A percentile compares a stretch with the other conserved stretches of the same genome.
phyloP scores from a whole-genome alignment of 805 yeast genomes.

The Wickerhamiella australiensis region DNA sequence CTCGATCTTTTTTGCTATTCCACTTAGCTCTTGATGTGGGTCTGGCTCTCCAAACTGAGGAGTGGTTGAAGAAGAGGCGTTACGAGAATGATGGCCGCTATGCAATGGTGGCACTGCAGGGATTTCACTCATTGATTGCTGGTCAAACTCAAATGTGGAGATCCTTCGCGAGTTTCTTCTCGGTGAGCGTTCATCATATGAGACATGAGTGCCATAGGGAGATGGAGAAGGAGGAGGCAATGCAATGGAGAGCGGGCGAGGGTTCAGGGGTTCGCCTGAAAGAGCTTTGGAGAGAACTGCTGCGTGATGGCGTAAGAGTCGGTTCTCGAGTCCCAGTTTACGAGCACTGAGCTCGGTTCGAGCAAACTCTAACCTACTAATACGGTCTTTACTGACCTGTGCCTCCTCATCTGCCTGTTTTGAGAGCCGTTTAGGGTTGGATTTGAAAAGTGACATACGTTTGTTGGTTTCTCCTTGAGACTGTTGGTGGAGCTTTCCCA shows the following conservation, averaged over 20 bases:
- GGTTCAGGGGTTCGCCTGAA: conserved; percentile 17
- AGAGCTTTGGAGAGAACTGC: conserved; percentile 20
- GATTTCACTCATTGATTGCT: background rate
- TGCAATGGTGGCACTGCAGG: conserved; percentile 5
- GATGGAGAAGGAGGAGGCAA: background rate
- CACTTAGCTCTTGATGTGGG: conserved; percentile 12
- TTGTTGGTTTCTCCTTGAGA: conserved; percentile 4
- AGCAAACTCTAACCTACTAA: conserved; percentile 15
- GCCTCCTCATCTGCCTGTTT: conserved; percentile 23
- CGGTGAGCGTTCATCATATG: conserved; percentile 5
- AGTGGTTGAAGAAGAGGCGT: background rate
- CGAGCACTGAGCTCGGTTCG: conserved; percentile 14
- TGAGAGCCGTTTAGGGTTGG: conserved; percentile 17
- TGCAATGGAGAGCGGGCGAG: conserved; percentile 13
- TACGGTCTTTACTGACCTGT: conserved; percentile 14
- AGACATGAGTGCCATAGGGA: background rate
- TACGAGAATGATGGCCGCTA: conserved; percentile 6
- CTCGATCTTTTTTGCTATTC: conserved; percentile 13
- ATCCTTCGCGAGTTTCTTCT: background rate
- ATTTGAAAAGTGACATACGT: background rate
- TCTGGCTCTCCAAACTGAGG: background rate
- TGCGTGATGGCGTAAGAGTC: conserved; percentile 20
- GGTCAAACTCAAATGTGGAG: conserved; percentile 4
- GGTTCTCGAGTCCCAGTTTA: conserved; percentile 14
- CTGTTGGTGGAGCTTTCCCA: conserved; percentile 17